These are phyloP conservation scores for Plasmodium relictum DNA, from an alignment of 169 alveolate genomes.

Conservation along the genomic window DNA sequence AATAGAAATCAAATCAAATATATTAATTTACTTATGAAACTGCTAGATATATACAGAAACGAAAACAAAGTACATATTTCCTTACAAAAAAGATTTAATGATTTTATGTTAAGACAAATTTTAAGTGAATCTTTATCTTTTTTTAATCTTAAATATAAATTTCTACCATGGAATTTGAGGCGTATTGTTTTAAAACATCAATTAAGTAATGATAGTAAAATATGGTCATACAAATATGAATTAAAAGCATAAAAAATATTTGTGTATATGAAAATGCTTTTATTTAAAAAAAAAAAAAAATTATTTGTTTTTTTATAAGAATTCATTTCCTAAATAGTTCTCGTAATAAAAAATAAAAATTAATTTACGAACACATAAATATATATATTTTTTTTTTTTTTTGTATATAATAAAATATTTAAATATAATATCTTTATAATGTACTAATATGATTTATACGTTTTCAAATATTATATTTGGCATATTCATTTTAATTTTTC, in stretches of 20 bases:
- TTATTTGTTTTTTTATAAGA: no score
- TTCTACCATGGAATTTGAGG: conserved; percentile 29
- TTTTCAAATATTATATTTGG: no score
- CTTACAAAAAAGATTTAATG: conserved; percentile 9
- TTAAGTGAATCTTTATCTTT: conserved; percentile 15
- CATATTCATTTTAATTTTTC: no score
- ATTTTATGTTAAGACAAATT: conserved; percentile 37
- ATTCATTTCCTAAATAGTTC: no score
- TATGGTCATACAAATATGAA: not conserved
- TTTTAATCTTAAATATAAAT: conserved; percentile 26
- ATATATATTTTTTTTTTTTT: not conserved
- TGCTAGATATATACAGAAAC: conserved; percentile 4
- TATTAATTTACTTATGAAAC: conserved; percentile 15
- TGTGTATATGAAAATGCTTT: no score
- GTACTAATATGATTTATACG: no score
- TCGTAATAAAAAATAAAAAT: not conserved
- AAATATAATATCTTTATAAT: no score
- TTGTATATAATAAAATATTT: no score
- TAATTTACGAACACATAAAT: not conserved
- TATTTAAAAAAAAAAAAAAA: no score
- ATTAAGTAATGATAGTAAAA: not conserved
- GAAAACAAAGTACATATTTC: not conserved
- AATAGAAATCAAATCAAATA: conserved; percentile 26
- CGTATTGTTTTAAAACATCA: conserved; percentile 10
- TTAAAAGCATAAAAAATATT: not conserved